Conservation (phyloP, 2,329 filamentous ascomycete species). For the Phialophora verrucosa region DNA sequence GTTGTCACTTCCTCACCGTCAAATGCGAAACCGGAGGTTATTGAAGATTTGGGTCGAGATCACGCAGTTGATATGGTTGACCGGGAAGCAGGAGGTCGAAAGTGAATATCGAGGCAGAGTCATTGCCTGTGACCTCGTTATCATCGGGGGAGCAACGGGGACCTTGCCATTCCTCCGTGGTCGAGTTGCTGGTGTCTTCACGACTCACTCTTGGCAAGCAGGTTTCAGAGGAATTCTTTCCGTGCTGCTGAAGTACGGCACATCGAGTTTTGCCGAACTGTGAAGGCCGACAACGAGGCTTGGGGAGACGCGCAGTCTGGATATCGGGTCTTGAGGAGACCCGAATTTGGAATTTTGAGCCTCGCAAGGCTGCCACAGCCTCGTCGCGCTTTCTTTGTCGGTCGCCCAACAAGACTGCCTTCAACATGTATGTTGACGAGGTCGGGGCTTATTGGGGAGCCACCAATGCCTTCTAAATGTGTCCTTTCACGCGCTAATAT, state of each 20-base stretch:
- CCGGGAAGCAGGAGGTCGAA: neutral
- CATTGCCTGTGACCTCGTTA: neutral
- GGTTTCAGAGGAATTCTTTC: neutral
- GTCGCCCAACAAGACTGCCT: neutral
- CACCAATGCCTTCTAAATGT: neutral
- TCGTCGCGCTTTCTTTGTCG: neutral
- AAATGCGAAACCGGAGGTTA: constrained; percentile 9
- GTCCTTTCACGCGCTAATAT: neutral
- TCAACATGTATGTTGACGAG: neutral
- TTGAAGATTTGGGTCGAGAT: neutral
- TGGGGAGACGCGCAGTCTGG: neutral
- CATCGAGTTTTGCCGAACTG: neutral
- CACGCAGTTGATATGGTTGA: constrained; percentile 8
- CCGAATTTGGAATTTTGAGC: neutral
- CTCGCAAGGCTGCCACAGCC: neutral
- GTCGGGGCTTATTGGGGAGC: neutral
- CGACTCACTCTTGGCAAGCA: neutral
- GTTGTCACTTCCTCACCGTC: neutral
- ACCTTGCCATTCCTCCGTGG: neutral
- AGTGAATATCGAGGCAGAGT: constrained; percentile 6
- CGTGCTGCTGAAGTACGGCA: neutral
- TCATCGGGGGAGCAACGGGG: neutral
- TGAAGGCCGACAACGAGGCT: neutral
- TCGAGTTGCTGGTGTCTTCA: neutral
- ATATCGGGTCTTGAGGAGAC: neutral